Evolutionary conservation across 2,329 filamentous ascomycete genomes (phyloP), one percentile per base, ranked within the genome.

Genomic region (Penicillium sclerotiorum): DNA sequence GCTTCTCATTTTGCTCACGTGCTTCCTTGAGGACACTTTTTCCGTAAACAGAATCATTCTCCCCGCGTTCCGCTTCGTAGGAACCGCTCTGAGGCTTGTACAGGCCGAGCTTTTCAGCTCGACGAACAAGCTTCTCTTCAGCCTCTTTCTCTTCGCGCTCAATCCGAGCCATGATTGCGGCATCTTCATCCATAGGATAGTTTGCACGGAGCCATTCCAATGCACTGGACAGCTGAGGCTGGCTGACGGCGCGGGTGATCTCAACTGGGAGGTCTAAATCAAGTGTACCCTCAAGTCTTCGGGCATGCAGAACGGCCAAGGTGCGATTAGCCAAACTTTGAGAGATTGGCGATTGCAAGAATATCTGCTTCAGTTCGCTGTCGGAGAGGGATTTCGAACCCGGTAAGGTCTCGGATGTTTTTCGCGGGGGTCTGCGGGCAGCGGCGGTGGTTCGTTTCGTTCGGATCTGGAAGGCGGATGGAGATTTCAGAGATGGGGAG

Each of bases 121-220:
- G 66, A 15, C 62, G 61, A 22, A 70, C 59, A 2, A 72, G 59
- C 49, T 64, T 68, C 36, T 68, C 59, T 50, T 74, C 68, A 30
- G 69, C 64, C 45, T 73, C 65, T 15, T 50, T 59, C 37, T 72
- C 68, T 54, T 75, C 68, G 22, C 67, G 58, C 53, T 73, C 69
- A 23, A 78, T 71, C 2, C 76, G 70, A 12, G 66, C 66, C 15
- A 77, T 41, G n/a, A 78, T 77, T 2, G 75, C 75, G 6, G 73
- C 73, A 56, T 78, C 76, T 55, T 78, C 76, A 20, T 78, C 75
- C 11, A 78, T 48, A 0, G 75, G 73, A 23, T 74, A 70, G 12
- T 70, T 67, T 17, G 53, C 49, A 13, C 76, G 72, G 5, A 78
- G 62, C 68, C 73, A 78, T 35, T 66, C 49, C 30, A 78, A 54